A percentile compares a stretch with the other conserved stretches of the same genome.
Conservation (phyloP, 1,284 basidiomycete species). For the Ceratobasidium sp. region DNA sequence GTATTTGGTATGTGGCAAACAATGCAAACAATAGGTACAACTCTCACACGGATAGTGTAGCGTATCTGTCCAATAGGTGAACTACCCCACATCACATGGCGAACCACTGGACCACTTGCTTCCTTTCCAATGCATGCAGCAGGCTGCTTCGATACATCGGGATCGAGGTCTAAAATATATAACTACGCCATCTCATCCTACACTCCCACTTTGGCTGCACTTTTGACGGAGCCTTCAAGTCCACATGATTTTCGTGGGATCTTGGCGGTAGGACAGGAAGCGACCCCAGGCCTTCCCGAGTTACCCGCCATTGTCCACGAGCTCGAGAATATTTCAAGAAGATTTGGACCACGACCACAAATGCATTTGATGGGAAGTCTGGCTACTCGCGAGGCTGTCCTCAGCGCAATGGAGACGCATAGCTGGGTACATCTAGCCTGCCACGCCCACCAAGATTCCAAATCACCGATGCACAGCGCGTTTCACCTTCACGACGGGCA, state of each 20-base stretch:
- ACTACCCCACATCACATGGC: slow-evolving; percentile 33
- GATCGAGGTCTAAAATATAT: neutral
- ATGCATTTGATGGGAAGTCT: neutral
- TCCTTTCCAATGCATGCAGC: slow-evolving; percentile 25
- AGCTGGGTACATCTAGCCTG: slow-evolving; percentile 23
- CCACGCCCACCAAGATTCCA: neutral
- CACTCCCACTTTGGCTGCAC: neutral
- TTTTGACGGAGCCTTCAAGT: neutral
- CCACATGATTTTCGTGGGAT: neutral
- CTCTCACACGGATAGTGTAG: neutral
- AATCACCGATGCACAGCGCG: neutral
- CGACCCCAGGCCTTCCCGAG: neutral
- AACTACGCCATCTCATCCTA: slow-evolving; percentile 25
- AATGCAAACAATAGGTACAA: neutral
- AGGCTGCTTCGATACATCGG: neutral
- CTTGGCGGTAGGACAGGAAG: neutral
- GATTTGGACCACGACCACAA: neutral
- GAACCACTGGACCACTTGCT: slow-evolving; percentile 9
- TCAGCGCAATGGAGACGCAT: neutral
- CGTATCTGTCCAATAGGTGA: neutral
- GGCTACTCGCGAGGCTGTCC: neutral
- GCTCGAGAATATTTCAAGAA: neutral
- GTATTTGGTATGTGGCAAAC: neutral
- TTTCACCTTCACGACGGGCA: slow-evolving; percentile 9
- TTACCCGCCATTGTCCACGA: neutral